A percentile compares a stretch with the other conserved stretches of the same genome.
Conservation (phyloP, 2,329 filamentous ascomycete genomes). For the Hypoxylon sp. region DNA sequence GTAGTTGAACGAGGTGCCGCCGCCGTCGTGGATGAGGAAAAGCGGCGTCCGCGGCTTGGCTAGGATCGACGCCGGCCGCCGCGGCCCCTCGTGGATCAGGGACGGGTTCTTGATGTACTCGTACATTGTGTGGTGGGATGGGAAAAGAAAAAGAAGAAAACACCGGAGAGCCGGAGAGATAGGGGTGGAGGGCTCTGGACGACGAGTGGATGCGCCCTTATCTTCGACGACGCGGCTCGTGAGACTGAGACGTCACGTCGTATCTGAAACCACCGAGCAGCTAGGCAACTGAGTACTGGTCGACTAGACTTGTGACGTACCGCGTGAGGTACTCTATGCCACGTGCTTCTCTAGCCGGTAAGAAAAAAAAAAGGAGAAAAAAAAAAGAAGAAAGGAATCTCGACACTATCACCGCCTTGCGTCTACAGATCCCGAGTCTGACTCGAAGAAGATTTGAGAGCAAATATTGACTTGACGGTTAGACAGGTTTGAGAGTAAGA, state of each 20-base stretch:
- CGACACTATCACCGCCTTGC: not conserved
- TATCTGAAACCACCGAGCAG: not conserved
- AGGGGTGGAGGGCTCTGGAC: no score
- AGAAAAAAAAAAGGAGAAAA: no score
- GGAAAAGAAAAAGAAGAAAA: no score
- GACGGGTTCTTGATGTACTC: conserved; percentile 38
- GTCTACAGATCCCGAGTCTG: not conserved
- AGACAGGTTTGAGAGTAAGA: no score
- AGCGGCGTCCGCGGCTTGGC: conserved; percentile 51
- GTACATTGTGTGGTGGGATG: conserved; percentile 15
- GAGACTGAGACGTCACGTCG: no score
- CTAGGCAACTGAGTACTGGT: not conserved
- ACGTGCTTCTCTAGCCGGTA: not conserved
- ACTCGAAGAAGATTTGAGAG: not conserved
- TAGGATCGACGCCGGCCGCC: conserved; percentile 14
- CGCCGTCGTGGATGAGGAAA: conserved; percentile 67
- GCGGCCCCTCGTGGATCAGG: conserved; percentile 43
- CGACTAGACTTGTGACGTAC: no score
- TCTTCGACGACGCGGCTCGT: no score
- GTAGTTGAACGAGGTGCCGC: conserved; percentile 67
- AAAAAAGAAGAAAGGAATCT: no score
- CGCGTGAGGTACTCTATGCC: no score
- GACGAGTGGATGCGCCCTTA: no score
- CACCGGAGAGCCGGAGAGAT: no score
- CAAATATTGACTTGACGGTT: not conserved